Percentiles rank a stretch among this genome's conserved stretches.
Evolutionary conservation across 371 early-diverging fungal species (phyloP).

Genomic region (Mucor mucedo): DNA sequence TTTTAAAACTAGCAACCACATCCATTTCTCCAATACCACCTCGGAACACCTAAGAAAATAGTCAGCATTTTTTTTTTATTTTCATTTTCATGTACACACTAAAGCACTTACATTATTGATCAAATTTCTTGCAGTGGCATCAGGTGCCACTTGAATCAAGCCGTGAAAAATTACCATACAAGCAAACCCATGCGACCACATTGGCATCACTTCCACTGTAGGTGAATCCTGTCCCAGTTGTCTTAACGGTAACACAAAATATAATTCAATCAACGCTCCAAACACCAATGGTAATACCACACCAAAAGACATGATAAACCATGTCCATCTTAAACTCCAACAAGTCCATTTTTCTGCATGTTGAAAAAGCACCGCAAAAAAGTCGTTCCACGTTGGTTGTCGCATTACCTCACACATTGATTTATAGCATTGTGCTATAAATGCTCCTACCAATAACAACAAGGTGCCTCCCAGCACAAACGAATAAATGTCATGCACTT

Average conservation of each 20-base stretch:
- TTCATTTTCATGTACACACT: background rate
- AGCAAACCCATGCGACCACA: constrained; percentile 54
- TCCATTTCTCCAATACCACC: constrained; percentile 28
- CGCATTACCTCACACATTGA: constrained; percentile 7
- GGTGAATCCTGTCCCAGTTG: constrained; percentile 26
- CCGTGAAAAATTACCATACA: constrained; percentile 45
- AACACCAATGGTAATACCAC: constrained; percentile 50
- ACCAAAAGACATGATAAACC: constrained; percentile 48
- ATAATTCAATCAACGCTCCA: constrained; percentile 56
- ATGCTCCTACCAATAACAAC: constrained; percentile 14
- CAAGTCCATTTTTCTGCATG: constrained; percentile 6
- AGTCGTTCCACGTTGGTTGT: background rate
- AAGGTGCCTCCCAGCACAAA: constrained; percentile 32
- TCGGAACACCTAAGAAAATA: constrained; percentile 22
- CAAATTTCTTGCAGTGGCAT: constrained; percentile 17
- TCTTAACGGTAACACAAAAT: constrained; percentile 51
- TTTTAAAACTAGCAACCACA: constrained; percentile 3
- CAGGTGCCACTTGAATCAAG: constrained; percentile 35
- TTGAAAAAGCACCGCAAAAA: background rate
- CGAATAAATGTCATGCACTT: constrained; percentile 66
- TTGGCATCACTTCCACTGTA: constrained; percentile 39
- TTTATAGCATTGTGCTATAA: background rate
- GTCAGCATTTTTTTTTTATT: background rate
- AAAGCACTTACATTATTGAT: constrained; percentile 36
- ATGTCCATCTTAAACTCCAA: constrained; percentile 25